phyloP scores from a whole-genome alignment of 169 alveolate species.

The Plasmodium vinckei region DNA sequence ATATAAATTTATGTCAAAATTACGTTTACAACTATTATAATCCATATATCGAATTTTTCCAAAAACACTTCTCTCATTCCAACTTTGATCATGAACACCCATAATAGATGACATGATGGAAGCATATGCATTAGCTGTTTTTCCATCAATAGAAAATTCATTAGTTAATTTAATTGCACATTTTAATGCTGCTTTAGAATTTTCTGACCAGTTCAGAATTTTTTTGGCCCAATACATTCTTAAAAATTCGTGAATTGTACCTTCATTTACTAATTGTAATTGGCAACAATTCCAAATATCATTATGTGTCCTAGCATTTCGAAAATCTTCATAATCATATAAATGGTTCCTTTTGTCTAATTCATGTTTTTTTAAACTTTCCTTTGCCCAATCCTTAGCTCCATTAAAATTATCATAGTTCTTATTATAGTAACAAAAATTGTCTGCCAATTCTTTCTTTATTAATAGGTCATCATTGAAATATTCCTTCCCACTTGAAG shows the following conservation, averaged over 20 bases:
- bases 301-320: constrained; percentile 86
- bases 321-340: constrained; percentile 77
- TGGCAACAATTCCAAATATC: constrained; percentile 88
- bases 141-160: constrained; percentile 82
- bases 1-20: constrained; percentile 76
- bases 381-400: constrained; percentile 88
- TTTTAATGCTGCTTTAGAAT: constrained; percentile 82
- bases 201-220: constrained; percentile 86
- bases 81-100: constrained; percentile 86
- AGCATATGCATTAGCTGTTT: constrained; percentile 86
- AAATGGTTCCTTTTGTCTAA: constrained; percentile 82
- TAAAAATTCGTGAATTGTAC: constrained; percentile 86
- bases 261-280: constrained; percentile 82
- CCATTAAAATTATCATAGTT: constrained; percentile 84
- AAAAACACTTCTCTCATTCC: constrained; percentile 84
- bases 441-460: constrained; percentile 82
- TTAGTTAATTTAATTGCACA: constrained; percentile 83
- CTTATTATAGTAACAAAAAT: constrained; percentile 81
- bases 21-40: constrained; percentile 84
- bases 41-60: constrained; percentile 87
- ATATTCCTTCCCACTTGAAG: constrained; percentile 29
- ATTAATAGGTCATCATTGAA: constrained; percentile 62
- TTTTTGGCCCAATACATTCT: constrained; percentile 89
- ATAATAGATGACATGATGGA: constrained; percentile 87
- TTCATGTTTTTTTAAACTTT: constrained; percentile 79